Evolutionary conservation across 345 rosid species (phyloP).

Genomic region (Bruguiera sexangula): DNA sequence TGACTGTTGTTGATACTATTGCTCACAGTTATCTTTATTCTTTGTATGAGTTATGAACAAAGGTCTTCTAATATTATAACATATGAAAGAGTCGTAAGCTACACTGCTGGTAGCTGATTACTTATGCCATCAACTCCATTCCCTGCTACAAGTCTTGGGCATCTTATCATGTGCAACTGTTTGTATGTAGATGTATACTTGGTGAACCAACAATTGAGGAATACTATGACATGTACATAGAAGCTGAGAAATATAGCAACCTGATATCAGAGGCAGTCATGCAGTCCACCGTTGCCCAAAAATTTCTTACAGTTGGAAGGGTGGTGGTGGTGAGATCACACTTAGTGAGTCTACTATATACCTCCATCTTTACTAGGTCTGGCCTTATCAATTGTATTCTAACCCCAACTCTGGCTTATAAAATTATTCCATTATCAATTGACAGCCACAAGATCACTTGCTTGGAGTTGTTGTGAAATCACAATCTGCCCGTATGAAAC

Average conservation of each 20-base stretch:
- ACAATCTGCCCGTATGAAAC: slow-evolving; percentile 45
- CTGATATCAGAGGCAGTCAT: slow-evolving; percentile 63
- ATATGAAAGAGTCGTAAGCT: no score
- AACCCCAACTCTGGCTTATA: slow-evolving; percentile 7
- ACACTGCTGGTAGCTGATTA: no score
- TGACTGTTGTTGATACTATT: no score
- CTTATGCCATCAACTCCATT: no score
- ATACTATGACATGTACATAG: slow-evolving; percentile 64
- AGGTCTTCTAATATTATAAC: no score
- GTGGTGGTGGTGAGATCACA: slow-evolving; percentile 81
- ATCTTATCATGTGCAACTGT: background rate
- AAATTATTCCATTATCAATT: slow-evolving; percentile 19
- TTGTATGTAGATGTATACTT: slow-evolving; percentile 69
- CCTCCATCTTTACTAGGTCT: slow-evolving; percentile 10
- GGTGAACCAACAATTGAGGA: slow-evolving; percentile 94
- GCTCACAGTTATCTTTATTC: no score
- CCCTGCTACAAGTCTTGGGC: background rate
- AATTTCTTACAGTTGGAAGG: slow-evolving; percentile 59
- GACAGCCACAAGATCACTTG: slow-evolving; percentile 72
- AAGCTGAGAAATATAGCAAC: slow-evolving; percentile 45
- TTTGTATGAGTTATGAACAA: no score
- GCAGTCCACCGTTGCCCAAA: slow-evolving; percentile 48
- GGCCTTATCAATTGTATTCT: background rate
- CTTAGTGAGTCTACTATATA: slow-evolving; percentile 47
- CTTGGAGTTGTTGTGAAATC: slow-evolving; percentile 80